Evolutionary conservation across 352 stramenopile species (phyloP).

Genomic region (Globisporangium carolinianum): DNA sequence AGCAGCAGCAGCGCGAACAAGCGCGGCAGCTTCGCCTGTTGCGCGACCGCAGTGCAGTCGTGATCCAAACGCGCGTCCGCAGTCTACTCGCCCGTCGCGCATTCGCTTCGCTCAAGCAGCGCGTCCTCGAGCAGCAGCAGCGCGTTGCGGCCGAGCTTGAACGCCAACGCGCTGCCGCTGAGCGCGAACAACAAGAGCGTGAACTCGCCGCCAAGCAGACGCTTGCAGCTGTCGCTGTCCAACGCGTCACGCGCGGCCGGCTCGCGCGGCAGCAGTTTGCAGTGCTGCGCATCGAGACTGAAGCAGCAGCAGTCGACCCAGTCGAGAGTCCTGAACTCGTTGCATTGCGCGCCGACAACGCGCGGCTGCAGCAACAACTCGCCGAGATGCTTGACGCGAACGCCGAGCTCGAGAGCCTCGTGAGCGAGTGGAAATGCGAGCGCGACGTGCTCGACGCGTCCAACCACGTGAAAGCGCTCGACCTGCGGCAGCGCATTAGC

Average conservation of each 20-base stretch:
- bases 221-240: slow-evolving; percentile 14
- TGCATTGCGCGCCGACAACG: slow-evolving; percentile 46
- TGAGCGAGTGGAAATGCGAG: slow-evolving; percentile 50
- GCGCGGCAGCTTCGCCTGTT: slow-evolving; percentile 12
- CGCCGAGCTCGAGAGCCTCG: slow-evolving; percentile 45
- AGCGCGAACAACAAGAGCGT: slow-evolving; percentile 26
- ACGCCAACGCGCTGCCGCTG: slow-evolving; percentile 1
- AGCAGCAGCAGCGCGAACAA: slow-evolving; percentile 10
- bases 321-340: slow-evolving; percentile 24
- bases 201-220: slow-evolving; percentile 13
- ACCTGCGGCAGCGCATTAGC: slow-evolving; percentile 52
- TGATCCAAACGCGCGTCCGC: slow-evolving; percentile 38
- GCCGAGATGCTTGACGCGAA: slow-evolving; percentile 53
- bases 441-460: slow-evolving; percentile 49
- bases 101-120: slow-evolving; percentile 26
- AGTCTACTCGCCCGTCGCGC: slow-evolving; percentile 40
- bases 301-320: slow-evolving; percentile 21
- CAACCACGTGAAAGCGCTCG: slow-evolving; percentile 42
- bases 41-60: slow-evolving; percentile 25
- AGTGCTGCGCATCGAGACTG: slow-evolving; percentile 27
- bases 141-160: not conserved
- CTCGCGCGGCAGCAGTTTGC: slow-evolving; percentile 47
- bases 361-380: slow-evolving; percentile 42
- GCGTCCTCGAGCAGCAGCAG: slow-evolving; percentile 14
- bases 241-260: slow-evolving; percentile 38